A percentile compares a stretch with the other conserved stretches of the same genome.
These are phyloP conservation scores for Bjerkandera adusta DNA, from an alignment of 1,284 basidiomycete genomes.

Conservation along the genomic window DNA sequence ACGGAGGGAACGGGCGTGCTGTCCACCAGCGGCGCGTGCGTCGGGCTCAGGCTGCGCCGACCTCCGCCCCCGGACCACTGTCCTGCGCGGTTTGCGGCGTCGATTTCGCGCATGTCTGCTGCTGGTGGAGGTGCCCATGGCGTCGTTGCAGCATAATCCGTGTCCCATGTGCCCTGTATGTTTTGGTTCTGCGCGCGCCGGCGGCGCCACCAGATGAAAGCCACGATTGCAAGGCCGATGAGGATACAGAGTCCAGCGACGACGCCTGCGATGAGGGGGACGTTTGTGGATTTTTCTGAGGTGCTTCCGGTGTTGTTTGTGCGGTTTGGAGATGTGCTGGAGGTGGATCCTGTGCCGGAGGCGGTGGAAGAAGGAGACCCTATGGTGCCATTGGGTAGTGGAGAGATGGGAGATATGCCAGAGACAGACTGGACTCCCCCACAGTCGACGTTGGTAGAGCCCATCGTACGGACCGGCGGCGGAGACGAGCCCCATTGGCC, in stretches of 20 bases:
- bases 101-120: conserved; percentile 18
- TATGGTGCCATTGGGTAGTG: no score
- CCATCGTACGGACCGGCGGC: neutral
- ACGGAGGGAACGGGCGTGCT: conserved; percentile 4
- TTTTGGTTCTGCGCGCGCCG: conserved; percentile 12
- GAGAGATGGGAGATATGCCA: neutral
- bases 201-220: conserved; percentile 23
- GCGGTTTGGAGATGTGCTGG: conserved; percentile 17
- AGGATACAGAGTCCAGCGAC: conserved; percentile 24
- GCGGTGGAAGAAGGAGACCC: no score
- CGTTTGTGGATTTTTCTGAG: conserved; percentile 8
- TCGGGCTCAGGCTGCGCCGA: neutral
- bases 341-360: conserved; percentile 15
- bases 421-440: no score
- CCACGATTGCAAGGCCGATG: conserved; percentile 17
- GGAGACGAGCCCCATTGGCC: conserved; percentile 10
- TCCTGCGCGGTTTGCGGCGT: no score
- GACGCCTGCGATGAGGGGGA: conserved; percentile 14
- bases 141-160: conserved; percentile 17
- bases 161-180: conserved; percentile 11
- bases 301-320: conserved; percentile 13
- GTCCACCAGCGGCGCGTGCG: neutral
- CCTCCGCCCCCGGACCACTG: no score
- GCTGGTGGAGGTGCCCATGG: conserved; percentile 14
- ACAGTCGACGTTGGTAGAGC: conserved; percentile 2